Conservation (phyloP, 768 basidiomycete genomes). For the Suillus cothurnatus region DNA sequence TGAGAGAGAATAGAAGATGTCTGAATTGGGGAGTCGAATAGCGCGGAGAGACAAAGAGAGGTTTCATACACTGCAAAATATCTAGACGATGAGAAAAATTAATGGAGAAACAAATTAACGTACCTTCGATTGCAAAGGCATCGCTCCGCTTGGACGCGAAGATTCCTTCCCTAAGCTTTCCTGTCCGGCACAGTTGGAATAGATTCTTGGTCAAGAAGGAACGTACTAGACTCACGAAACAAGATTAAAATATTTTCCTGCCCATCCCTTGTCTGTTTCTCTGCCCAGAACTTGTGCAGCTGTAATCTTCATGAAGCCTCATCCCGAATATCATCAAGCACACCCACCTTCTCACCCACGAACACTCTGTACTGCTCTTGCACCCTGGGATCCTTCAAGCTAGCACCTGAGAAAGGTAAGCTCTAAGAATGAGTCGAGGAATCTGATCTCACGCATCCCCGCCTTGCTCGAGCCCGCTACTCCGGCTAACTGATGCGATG, state of each 20-base stretch:
- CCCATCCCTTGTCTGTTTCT: constrained; percentile 45
- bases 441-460: constrained; percentile 68
- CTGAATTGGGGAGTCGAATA: constrained; percentile 65
- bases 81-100: constrained; percentile 1
- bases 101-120: constrained; percentile 14
- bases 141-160: constrained; percentile 61
- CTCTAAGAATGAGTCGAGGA: neutral
- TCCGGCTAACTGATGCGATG: constrained; percentile 74
- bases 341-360: constrained; percentile 62
- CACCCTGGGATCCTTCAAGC: constrained; percentile 56
- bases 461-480: constrained; percentile 72
- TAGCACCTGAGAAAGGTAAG: constrained; percentile 37
- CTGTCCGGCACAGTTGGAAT: constrained; percentile 37
- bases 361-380: constrained; percentile 73
- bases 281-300: constrained; percentile 10
- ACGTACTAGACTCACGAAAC: constrained; percentile 57
- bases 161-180: constrained; percentile 77
- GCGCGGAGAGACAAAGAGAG: constrained; percentile 62
- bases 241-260: constrained; percentile 73
- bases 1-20: constrained; percentile 62
- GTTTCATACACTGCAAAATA: constrained; percentile 64
- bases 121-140: constrained; percentile 69
- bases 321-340: constrained; percentile 54
- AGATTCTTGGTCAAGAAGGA: neutral
- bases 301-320: constrained; percentile 31